A percentile compares a stretch with the other conserved stretches of the same genome.
Evolutionary conservation across 1,139 yeast genomes (phyloP).

Genomic region (Candida dubliniensis): DNA sequence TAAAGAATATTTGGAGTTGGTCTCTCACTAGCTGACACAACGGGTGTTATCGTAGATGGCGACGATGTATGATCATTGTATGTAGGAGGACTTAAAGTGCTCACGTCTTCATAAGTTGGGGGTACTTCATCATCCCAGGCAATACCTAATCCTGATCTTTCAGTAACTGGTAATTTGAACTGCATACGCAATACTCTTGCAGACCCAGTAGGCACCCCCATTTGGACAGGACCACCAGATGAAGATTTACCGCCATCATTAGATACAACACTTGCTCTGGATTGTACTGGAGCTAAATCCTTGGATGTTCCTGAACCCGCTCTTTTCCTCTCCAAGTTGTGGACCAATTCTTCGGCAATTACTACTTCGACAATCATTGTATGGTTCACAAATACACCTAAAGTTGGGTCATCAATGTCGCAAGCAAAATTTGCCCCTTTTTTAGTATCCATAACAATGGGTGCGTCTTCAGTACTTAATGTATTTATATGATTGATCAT

Average conservation of each 20-base stretch:
- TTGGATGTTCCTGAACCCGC: constrained; percentile 18
- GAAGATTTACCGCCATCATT: neutral
- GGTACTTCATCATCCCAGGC: constrained; percentile 99
- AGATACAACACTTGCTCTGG: constrained; percentile 15
- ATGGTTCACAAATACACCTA: constrained; percentile 77
- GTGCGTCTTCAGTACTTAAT: constrained; percentile 29
- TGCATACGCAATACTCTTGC: constrained; percentile 96
- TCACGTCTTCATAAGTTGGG: constrained; percentile 86
- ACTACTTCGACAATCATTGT: constrained; percentile 79
- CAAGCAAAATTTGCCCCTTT: constrained; percentile 66
- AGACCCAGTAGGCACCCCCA: constrained; percentile 82
- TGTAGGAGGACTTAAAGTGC: constrained; percentile 82
- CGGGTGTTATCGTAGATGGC: constrained; percentile 17
- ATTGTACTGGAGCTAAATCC: constrained; percentile 24
- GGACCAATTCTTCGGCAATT: constrained; percentile 85
- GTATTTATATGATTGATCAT: constrained; percentile 28
- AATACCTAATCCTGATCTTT: constrained; percentile 91
- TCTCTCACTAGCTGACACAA: constrained; percentile 18
- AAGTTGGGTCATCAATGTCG: constrained; percentile 77
- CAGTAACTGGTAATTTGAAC: constrained; percentile 76
- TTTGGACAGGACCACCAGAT: constrained; percentile 4
- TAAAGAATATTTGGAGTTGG: constrained; percentile 37
- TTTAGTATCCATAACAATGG: constrained; percentile 25
- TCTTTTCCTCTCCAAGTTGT: constrained; percentile 23
- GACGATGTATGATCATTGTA: constrained; percentile 43